Base-by-base conservation (phyloP, 805 yeast species). In the Torulaspora quercuum region DNA sequence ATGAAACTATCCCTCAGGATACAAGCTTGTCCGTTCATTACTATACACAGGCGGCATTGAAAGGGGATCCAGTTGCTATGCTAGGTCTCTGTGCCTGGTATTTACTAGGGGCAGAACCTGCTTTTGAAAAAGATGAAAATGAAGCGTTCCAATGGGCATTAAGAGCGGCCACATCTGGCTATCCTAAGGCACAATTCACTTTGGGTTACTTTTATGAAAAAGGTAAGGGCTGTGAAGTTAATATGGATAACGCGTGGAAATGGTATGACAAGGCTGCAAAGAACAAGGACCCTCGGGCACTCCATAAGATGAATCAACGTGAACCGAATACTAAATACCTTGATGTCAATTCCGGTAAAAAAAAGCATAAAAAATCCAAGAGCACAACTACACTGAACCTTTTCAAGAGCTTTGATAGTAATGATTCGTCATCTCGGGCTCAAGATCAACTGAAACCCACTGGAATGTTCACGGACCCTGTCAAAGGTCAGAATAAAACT, bases 41-140 rank as follows among this genome's bases (percentile, higher is more conserved):
- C 58, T 90, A 86, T 59, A 88, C 95, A 0, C 79, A 83, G 46
- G 95, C 95, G 0, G 96, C 97, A 0, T 59, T 80, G 19, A 80
- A 80, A 3, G 96, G 95, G 5, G 95, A 92, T 59, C 74, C 95
- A 1, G 79, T 75, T 31, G 81, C 95, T 7, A 92, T 90, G 95
- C 69, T 90, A 53, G 89, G 95, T 1, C 69, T 90, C 67, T 89
- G 97, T 60, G 96, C 97, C 1, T 92, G 97, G 97, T 92, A 90
- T 58, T 69, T 90, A 61, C 82, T 87, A 17, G 98, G 98, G 0
- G 80, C 85, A 21, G 89, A 83, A 21, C 89, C 92, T n/a, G 75
- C 75, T 29, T 70, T 92, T 50, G 80, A 79, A 6, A 75, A 75
- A 45, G 90, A 89, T 59, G 83, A 81, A 37, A 73, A 66, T 35